These are phyloP conservation scores for Pseudogymnoascus sp. DNA, from an alignment of 2,329 filamentous ascomycete species.

Conservation along the genomic window DNA sequence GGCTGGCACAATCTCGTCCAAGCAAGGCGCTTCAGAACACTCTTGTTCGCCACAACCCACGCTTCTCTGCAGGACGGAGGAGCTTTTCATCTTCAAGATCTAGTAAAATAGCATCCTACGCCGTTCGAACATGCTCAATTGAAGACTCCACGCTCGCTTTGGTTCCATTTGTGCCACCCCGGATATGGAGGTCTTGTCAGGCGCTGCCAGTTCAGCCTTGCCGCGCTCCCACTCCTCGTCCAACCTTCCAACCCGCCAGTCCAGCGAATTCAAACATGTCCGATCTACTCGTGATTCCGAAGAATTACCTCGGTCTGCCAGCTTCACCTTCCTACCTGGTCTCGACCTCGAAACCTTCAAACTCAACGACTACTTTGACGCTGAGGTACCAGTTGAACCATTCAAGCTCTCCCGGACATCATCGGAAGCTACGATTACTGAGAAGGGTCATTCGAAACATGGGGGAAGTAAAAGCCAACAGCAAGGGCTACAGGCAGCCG, in stretches of 20 bases:
- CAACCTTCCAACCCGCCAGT: conserved; percentile 26
- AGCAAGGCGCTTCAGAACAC: neutral
- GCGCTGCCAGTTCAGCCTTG: conserved; percentile 21
- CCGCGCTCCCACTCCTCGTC: conserved; percentile 31
- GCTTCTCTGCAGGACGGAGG: conserved; percentile 9
- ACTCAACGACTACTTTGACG: conserved; percentile 37
- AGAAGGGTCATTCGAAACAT: neutral
- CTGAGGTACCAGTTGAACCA: conserved; percentile 44
- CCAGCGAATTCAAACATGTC: conserved; percentile 24
- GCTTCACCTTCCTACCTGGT: conserved; percentile 49
- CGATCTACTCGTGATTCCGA: conserved; percentile 18
- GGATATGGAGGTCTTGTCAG: conserved; percentile 4
- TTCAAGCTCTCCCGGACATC: conserved; percentile 25
- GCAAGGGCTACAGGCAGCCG: conserved; percentile 23
- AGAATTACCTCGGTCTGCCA: conserved; percentile 48
- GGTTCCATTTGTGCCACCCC: neutral
- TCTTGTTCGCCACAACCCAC: neutral
- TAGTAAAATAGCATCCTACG: neutral
- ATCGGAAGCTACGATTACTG: conserved; percentile 15
- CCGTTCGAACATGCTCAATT: conserved; percentile 3
- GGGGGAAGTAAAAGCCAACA: neutral
- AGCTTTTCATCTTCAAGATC: neutral
- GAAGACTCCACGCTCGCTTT: neutral
- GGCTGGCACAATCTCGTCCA: conserved; percentile 5
- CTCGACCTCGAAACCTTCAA: conserved; percentile 26